Percentiles rank a stretch among this genome's conserved stretches.
phyloP scores from a whole-genome alignment of 495 filamentous ascomycete species.

The Usnea hakonensis region DNA sequence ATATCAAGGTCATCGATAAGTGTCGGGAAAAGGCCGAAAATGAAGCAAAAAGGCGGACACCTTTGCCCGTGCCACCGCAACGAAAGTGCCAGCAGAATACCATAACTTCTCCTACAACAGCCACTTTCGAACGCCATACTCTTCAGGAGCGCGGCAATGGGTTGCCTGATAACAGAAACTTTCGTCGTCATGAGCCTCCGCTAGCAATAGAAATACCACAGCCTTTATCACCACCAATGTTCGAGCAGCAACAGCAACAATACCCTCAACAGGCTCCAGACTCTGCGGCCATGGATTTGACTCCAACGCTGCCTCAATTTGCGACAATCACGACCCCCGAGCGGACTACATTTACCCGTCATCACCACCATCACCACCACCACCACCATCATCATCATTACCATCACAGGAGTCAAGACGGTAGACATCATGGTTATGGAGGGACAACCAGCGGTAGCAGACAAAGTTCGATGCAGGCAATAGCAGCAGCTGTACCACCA shows the following conservation, averaged over 20 bases:
- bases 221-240: conserved; percentile 43
- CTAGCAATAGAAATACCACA: conserved; percentile 67
- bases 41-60: conserved; percentile 49
- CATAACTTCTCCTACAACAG: conserved; percentile 22
- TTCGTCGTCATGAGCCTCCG: conserved; percentile 61
- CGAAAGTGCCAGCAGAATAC: conserved; percentile 34
- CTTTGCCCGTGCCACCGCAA: conserved; percentile 32
- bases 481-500: conserved; percentile 59
- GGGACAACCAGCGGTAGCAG: conserved; percentile 28
- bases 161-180: conserved; percentile 40
- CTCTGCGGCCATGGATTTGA: conserved; percentile 48
- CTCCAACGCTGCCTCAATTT: conserved; percentile 57
- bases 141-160: conserved; percentile 34
- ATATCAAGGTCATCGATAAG: conserved; percentile 91
- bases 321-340: conserved; percentile 69
- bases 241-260: conserved; percentile 22
- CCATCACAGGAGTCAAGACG: conserved; percentile 53
- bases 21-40: conserved; percentile 74
- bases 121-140: conserved; percentile 26
- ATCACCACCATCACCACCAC: conserved; percentile 36
- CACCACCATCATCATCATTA: conserved; percentile 53
- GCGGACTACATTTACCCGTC: conserved; percentile 55
- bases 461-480: conserved; percentile 54
- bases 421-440: conserved; percentile 36
- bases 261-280: conserved; percentile 37